Evolutionary conservation across 2,329 filamentous ascomycete genomes (phyloP).

Genomic region (Colletotrichum higginsianum): DNA sequence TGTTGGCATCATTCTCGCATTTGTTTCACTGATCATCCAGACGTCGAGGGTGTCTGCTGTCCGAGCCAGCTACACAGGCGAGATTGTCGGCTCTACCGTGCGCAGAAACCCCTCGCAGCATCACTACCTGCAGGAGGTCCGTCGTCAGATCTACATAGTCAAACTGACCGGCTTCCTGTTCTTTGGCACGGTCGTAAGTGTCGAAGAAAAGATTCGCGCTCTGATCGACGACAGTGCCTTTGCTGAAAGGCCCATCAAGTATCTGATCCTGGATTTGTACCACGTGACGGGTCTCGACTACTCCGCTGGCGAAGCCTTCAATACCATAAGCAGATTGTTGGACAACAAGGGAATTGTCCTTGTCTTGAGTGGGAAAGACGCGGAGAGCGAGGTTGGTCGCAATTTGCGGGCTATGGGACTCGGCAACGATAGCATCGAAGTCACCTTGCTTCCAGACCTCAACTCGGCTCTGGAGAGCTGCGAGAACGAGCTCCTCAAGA

Average conservation of each 20-base stretch:
- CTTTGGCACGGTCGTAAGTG: slow-evolving; percentile 96
- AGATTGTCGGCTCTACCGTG: slow-evolving; percentile 92
- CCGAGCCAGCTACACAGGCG: slow-evolving; percentile 89
- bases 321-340: slow-evolving; percentile 89
- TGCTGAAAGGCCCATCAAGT: slow-evolving; percentile 83
- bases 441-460: slow-evolving; percentile 87
- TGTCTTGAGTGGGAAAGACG: slow-evolving; percentile 85
- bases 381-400: slow-evolving; percentile 81
- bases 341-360: slow-evolving; percentile 83
- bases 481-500: slow-evolving; percentile 92
- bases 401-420: slow-evolving; percentile 89
- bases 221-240: slow-evolving; percentile 90
- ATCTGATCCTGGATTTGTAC: slow-evolving; percentile 88
- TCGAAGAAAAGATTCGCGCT: slow-evolving; percentile 88
- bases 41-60: slow-evolving; percentile 92
- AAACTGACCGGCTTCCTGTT: slow-evolving; percentile 97
- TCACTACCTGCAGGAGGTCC: slow-evolving; percentile 87
- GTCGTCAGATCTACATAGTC: slow-evolving; percentile 89
- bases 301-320: slow-evolving; percentile 95
- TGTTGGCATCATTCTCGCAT: slow-evolving; percentile 91
- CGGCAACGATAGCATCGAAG: slow-evolving; percentile 79
- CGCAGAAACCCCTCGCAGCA: slow-evolving; percentile 91
- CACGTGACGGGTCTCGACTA: slow-evolving; percentile 96
- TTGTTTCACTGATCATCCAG: slow-evolving; percentile 91
- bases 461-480: slow-evolving; percentile 95